A percentile compares a stretch with the other conserved stretches of the same genome.
phyloP scores from a whole-genome alignment of 371 early-diverging fungal species.

The Conidiobolus incongruus region DNA sequence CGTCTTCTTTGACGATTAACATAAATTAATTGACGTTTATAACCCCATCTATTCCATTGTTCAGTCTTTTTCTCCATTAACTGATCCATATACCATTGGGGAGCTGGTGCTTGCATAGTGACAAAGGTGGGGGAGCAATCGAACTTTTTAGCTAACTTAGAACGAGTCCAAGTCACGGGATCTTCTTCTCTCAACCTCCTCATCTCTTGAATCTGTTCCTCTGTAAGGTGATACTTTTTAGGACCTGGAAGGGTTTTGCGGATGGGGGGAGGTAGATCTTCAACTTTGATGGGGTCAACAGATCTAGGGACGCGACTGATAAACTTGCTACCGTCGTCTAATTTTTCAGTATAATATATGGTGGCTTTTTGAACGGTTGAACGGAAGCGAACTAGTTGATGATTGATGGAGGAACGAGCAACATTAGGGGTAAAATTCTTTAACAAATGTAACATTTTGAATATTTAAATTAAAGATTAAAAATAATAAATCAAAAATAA shows the following conservation, averaged over 20 bases:
- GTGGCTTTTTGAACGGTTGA: conserved; percentile 2
- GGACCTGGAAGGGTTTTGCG: neutral
- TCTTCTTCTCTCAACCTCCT: conserved; percentile 10
- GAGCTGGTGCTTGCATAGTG: conserved; percentile 2
- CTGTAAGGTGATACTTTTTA: conserved; percentile 8
- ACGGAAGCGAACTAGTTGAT: no score
- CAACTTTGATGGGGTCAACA: neutral
- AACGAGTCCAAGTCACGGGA: conserved; percentile 14
- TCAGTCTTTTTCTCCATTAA: neutral
- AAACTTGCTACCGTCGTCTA: conserved; percentile 8
- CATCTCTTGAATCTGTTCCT: conserved; percentile 13
- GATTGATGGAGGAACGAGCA: no score
- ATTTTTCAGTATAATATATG: conserved; percentile 3
- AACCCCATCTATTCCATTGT: conserved; percentile 2
- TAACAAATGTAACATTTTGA: no score
- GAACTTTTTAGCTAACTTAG: conserved; percentile 14
- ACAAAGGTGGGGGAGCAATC: conserved; percentile 4
- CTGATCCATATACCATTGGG: neutral
- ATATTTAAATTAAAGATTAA: no score
- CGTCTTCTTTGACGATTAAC: conserved; percentile 4
- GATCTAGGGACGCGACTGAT: conserved; percentile 5
- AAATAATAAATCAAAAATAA: no score
- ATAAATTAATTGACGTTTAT: conserved; percentile 2
- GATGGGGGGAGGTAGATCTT: conserved; percentile 15
- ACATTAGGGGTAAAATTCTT: no score